These are phyloP conservation scores for Rhizomucor pusillus DNA, from an alignment of 371 early-diverging fungal species.

Conservation along the genomic window DNA sequence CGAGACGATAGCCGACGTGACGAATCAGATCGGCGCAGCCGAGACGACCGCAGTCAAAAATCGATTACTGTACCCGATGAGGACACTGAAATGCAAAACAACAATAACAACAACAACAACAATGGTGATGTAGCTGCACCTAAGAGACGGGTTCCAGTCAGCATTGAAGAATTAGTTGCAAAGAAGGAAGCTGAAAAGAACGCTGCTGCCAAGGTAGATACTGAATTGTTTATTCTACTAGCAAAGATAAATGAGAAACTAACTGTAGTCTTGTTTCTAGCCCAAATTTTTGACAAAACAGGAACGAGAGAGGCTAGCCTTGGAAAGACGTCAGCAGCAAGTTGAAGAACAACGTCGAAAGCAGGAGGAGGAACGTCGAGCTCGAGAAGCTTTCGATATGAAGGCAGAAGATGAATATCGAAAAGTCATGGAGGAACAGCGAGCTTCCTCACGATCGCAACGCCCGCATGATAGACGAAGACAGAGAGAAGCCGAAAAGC, in stretches of 20 bases:
- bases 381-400: slow-evolving; percentile 54
- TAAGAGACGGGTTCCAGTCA: slow-evolving; percentile 63
- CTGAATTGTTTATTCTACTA: background rate
- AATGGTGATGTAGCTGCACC: slow-evolving; percentile 11
- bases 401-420: slow-evolving; percentile 52
- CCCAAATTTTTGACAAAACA: slow-evolving; percentile 91
- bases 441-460: background rate
- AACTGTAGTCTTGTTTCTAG: slow-evolving; percentile 23
- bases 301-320: slow-evolving; percentile 84
- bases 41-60: background rate
- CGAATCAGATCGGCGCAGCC: slow-evolving; percentile 6
- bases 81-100: slow-evolving; percentile 5
- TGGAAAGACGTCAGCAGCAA: slow-evolving; percentile 80
- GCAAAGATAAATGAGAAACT: background rate
- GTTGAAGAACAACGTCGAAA: slow-evolving; percentile 67
- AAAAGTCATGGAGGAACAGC: slow-evolving; percentile 28
- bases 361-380: slow-evolving; percentile 65
- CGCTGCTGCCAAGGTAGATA: slow-evolving; percentile 47
- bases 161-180: slow-evolving; percentile 73
- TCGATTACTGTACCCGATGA: slow-evolving; percentile 3
- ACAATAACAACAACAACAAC: background rate
- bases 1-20: slow-evolving; percentile 20
- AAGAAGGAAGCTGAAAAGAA: slow-evolving; percentile 60
- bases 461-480: slow-evolving; percentile 11
- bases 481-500: slow-evolving; percentile 18